These are phyloP conservation scores for Papiliotrema nemorosa DNA, from an alignment of 1,284 basidiomycete genomes.

Conservation along the genomic window DNA sequence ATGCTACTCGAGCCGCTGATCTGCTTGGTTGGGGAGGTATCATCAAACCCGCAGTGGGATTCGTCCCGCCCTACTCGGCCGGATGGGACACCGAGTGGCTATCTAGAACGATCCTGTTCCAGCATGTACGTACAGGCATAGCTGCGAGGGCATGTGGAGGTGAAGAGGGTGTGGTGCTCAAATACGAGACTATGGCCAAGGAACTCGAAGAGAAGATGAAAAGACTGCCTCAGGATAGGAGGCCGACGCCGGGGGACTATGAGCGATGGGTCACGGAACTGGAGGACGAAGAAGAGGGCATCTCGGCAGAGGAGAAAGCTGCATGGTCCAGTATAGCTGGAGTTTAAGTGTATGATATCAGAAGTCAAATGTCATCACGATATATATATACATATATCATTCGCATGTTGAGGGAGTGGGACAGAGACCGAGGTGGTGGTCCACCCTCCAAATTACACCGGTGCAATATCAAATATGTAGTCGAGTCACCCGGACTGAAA, in stretches of 20 bases:
- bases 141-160: constrained; percentile 9
- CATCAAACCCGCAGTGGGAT: constrained; percentile 10
- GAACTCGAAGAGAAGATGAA: constrained; percentile 10
- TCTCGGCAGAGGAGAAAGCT: constrained; percentile 14
- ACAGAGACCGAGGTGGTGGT: no score
- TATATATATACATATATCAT: no score
- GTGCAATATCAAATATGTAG: no score
- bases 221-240: constrained; percentile 13
- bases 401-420: no score
- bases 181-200: constrained; percentile 6
- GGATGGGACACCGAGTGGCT: constrained; percentile 46
- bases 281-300: constrained; percentile 29
- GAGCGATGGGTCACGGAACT: constrained; percentile 31
- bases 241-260: constrained; percentile 19
- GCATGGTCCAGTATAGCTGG: constrained; percentile 17
- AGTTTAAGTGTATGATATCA: no score
- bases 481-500: no score
- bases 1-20: constrained; percentile 32
- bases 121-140: constrained; percentile 28
- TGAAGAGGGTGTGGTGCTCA: background rate
- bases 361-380: no score
- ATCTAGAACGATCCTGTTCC: constrained; percentile 24
- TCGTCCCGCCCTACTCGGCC: constrained; percentile 18
- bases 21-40: constrained; percentile 30
- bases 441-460: no score